Conservation (phyloP, 345 rosid genomes). For the Turritis glabra region DNA sequence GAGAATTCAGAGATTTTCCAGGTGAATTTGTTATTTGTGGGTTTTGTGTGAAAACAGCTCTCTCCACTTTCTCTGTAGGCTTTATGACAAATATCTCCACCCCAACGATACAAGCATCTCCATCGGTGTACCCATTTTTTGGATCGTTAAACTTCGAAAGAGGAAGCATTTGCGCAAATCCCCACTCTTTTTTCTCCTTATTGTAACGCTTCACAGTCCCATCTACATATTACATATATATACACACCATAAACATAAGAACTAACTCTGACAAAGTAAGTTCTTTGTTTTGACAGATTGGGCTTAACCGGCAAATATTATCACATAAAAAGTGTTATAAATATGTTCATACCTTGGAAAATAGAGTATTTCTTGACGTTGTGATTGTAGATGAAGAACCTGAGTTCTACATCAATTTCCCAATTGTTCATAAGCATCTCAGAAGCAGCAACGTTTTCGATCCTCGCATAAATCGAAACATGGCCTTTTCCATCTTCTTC, state of each 20-base stretch:
- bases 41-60: slow-evolving; percentile 11
- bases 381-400: slow-evolving; percentile 15
- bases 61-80: slow-evolving; percentile 13
- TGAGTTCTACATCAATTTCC: slow-evolving; percentile 18
- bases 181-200: slow-evolving; percentile 17
- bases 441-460: not conserved
- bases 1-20: slow-evolving; percentile 4
- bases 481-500: slow-evolving; percentile 1
- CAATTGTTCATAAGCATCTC: slow-evolving; percentile 20
- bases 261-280: not conserved
- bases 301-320: not conserved
- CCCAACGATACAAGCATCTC: slow-evolving; percentile 7
- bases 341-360: not conserved
- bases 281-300: not conserved
- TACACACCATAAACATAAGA: not conserved
- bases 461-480: slow-evolving; percentile 4
- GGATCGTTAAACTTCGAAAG: slow-evolving; percentile 6
- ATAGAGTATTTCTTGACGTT: not conserved
- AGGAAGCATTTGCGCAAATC: slow-evolving; percentile 10
- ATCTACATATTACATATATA: slow-evolving; percentile 2
- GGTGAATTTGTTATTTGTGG: slow-evolving; percentile 4
- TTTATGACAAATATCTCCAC: slow-evolving; percentile 5
- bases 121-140: slow-evolving; percentile 1
- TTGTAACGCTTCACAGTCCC: slow-evolving; percentile 6
- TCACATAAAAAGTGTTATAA: not conserved